These are phyloP conservation scores for Lonicera japonica DNA, from an alignment of 129 eudicot genomes.

Conservation along the genomic window DNA sequence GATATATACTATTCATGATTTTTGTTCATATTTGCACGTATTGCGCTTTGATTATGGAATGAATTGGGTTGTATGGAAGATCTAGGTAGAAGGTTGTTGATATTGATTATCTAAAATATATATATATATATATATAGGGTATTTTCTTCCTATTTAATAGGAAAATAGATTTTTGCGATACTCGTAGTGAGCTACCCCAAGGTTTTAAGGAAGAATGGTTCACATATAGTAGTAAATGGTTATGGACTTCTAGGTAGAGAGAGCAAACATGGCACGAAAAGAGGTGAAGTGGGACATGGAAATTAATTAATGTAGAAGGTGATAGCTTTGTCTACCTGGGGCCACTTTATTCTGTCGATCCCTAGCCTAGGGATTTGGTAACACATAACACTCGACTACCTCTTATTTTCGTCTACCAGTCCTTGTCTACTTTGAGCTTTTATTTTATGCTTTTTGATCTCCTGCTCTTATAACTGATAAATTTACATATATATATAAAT, in stretches of 20 bases:
- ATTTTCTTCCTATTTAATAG: neutral
- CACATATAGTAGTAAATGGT: slow-evolving; percentile 9
- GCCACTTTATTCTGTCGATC: no score
- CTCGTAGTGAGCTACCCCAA: neutral
- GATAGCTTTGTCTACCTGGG: neutral
- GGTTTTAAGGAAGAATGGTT: no score
- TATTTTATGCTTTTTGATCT: no score
- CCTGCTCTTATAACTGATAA: neutral
- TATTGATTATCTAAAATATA: no score
- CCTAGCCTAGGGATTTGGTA: no score
- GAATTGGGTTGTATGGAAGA: neutral
- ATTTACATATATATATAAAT: no score
- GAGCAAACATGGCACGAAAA: neutral
- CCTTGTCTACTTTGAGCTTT: neutral
- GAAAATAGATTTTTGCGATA: no score
- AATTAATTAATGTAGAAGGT: slow-evolving; percentile 9
- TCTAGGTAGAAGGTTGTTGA: no score
- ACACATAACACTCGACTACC: no score
- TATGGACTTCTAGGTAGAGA: slow-evolving; percentile 3
- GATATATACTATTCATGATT: no score
- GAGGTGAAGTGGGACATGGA: slow-evolving; percentile 12
- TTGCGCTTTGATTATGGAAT: neutral
- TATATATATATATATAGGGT: no score
- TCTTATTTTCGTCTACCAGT: no score
- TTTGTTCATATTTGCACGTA: neutral